Evolutionary conservation across 2,329 filamentous ascomycete species (phyloP).

Genomic region (Monilinia vaccinii-corymbosi): DNA sequence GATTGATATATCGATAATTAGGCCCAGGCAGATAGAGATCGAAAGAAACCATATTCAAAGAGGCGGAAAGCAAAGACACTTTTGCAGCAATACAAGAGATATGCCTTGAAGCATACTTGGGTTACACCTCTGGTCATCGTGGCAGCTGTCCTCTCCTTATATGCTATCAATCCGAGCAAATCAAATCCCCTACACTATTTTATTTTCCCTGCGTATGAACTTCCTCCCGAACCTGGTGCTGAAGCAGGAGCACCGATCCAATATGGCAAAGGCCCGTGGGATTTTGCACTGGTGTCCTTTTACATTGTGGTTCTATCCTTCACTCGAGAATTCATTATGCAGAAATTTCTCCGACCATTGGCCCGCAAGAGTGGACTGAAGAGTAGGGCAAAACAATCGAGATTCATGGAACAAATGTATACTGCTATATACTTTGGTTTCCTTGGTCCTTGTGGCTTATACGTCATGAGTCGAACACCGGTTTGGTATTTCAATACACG

Average conservation of each 20-base stretch:
- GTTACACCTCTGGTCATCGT: constrained; percentile 59
- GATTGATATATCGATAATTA: background rate
- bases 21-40: constrained; percentile 27
- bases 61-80: constrained; percentile 28
- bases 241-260: constrained; percentile 43
- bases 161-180: constrained; percentile 64
- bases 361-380: constrained; percentile 61
- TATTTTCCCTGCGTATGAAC: constrained; percentile 81
- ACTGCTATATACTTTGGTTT: constrained; percentile 82
- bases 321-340: constrained; percentile 92
- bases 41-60: constrained; percentile 29
- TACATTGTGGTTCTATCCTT: constrained; percentile 86
- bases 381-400: constrained; percentile 67
- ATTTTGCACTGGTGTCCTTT: constrained; percentile 79
- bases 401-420: constrained; percentile 95
- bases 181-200: constrained; percentile 73
- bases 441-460: constrained; percentile 75
- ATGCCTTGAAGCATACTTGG: constrained; percentile 48
- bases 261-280: constrained; percentile 79
- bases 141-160: constrained; percentile 52
- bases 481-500: constrained; percentile 93
- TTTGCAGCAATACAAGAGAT: constrained; percentile 39
- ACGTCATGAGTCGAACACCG: constrained; percentile 79
- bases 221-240: constrained; percentile 40
- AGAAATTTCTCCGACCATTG: constrained; percentile 71